Evolutionary conservation across 345 rosid genomes (phyloP).

Genomic region (Arabis alpina): DNA sequence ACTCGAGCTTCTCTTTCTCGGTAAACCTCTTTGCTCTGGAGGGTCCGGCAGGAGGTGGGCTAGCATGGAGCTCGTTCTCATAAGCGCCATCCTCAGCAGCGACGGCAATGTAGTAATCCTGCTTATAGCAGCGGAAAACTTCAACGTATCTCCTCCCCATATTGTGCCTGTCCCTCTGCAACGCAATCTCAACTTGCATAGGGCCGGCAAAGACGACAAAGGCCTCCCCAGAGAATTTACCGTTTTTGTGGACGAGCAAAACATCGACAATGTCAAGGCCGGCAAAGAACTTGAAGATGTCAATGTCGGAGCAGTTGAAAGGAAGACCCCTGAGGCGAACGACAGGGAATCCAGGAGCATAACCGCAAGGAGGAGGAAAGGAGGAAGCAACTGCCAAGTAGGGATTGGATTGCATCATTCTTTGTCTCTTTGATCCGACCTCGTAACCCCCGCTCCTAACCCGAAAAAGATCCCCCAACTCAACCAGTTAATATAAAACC

Average conservation of each 20-base stretch:
- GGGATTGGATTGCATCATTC: slow-evolving; percentile 99
- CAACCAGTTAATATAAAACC: slow-evolving; percentile 91
- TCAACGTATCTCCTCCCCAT: slow-evolving; percentile 94
- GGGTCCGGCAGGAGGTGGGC: slow-evolving; percentile 59
- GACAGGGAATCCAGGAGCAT: slow-evolving; percentile 74
- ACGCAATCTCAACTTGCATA: slow-evolving; percentile 87
- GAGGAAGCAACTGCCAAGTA: slow-evolving; percentile 93
- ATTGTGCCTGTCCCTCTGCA: slow-evolving; percentile 81
- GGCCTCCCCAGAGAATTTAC: slow-evolving; percentile 91
- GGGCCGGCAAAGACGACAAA: slow-evolving; percentile 74
- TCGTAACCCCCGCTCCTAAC: slow-evolving; percentile 97
- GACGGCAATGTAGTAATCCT: slow-evolving; percentile 85
- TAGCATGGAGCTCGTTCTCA: slow-evolving; percentile 68
- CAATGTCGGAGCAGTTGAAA: slow-evolving; percentile 85
- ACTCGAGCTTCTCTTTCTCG: slow-evolving; percentile 79
- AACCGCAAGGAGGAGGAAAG: slow-evolving; percentile 68
- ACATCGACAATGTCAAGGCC: slow-evolving; percentile 93
- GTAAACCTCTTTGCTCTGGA: slow-evolving; percentile 63
- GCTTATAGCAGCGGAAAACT: slow-evolving; percentile 83
- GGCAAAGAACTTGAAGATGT: slow-evolving; percentile 90
- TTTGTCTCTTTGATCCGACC: slow-evolving; percentile 99
- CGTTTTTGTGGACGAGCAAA: slow-evolving; percentile 74
- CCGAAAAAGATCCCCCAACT: slow-evolving; percentile 79
- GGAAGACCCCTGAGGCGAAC: slow-evolving; percentile 97
- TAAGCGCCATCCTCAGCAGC: slow-evolving; percentile 85